Base-by-base conservation (phyloP, 1,284 basidiomycete species). In the Tilletia setariae region DNA sequence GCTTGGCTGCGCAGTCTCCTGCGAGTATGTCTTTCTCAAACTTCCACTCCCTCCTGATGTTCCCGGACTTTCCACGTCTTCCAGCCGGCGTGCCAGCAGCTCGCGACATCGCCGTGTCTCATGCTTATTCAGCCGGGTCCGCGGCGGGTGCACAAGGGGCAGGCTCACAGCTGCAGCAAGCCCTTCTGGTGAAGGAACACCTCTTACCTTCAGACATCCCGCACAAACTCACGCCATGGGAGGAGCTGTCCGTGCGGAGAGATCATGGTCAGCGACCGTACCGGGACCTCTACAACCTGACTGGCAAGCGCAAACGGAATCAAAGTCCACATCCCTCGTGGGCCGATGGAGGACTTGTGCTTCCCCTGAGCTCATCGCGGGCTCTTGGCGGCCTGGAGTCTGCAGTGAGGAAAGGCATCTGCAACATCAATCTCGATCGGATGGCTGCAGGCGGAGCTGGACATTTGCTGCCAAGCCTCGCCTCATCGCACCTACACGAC, bases 1-100 rank as follows among this genome's bases (percentile, higher is more conserved):
- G 11, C 56, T n/a, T 61, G 32, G 56, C 56, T 16, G 56, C 56
- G 2, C 30, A 32, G 7, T 61, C 56, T 4, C 56, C 56, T 16
- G 56, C 56, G 8, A 61, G 30, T n/a, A 32, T 61, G 30, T 61
- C 56, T 30, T 61, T 61, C 56, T 61, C 56, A 1, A 61, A 61
- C 28, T 61, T 61, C 32, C 56, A 61, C 28, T 61, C 56, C 13
- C 56, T 61, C 56, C 56, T 61, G 30, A 32, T 61, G 30, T 16
- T 61, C 1, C 56, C 56, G 15, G 56, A 61, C 28, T 61, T 61
- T 30, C 56, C 56, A 19, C 56, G 56, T 7, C 56, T 30, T n/a
- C 46, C 46, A 49, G 19, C 46, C 4, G 6, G 6, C 46, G 35
- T 40, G 4, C 35, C 35, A 40, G 35, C 35, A 40, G 35, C 35